Evolutionary conservation across 225 moss, liverwort and hornwort species (phyloP).

Genomic region (Pseudisothecium myosuroides): DNA sequence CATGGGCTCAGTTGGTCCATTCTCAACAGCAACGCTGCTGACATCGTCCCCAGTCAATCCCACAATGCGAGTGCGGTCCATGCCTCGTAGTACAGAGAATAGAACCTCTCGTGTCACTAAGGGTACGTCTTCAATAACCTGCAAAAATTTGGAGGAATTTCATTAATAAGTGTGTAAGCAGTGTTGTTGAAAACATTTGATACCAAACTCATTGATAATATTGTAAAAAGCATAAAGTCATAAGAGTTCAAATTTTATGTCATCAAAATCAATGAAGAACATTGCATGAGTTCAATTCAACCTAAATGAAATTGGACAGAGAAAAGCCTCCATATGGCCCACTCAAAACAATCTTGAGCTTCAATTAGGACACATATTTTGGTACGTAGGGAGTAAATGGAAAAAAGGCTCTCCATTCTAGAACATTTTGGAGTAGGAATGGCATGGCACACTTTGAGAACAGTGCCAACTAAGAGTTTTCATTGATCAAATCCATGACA

Average conservation of each 20-base stretch:
- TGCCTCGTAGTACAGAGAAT: conserved; percentile 47
- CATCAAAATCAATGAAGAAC: not conserved
- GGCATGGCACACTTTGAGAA: not conserved
- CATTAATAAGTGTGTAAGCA: not conserved
- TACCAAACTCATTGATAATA: not conserved
- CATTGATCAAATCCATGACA: not conserved
- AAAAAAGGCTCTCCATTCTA: not conserved
- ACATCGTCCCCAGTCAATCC: conserved; percentile 46
- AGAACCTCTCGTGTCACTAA: conserved; percentile 44
- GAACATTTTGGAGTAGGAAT: not conserved
- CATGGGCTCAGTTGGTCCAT: not conserved
- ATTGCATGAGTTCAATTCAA: not conserved
- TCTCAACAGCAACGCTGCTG: not conserved
- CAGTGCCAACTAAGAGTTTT: not conserved
- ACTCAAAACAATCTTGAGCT: not conserved
- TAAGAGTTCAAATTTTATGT: not conserved
- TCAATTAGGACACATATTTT: not conserved
- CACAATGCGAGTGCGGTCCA: conserved; percentile 75
- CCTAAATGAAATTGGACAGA: not conserved
- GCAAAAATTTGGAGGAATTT: not conserved
- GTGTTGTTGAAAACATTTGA: not conserved
- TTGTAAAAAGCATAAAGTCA: not conserved
- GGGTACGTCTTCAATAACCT: conserved; percentile 30
- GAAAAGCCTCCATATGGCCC: not conserved
- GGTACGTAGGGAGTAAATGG: not conserved